Evolutionary conservation across 108 stramenopile species (phyloP), one percentile per base, ranked within the genome.

Genomic region (Aurantiochytrium sp.): DNA sequence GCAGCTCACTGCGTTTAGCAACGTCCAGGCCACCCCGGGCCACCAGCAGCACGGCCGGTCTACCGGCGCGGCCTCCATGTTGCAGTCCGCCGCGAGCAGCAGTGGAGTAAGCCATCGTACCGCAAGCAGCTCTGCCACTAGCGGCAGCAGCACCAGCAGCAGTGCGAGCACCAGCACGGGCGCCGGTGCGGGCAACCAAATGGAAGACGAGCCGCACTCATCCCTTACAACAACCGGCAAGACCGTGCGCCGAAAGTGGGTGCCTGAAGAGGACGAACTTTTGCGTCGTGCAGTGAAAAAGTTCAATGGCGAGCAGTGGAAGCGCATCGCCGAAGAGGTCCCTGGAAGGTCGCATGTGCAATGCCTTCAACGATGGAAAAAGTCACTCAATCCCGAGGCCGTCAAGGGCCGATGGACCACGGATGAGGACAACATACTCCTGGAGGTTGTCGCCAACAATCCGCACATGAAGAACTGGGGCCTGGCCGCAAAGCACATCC

Each of bases 321-420:
- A 52, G 27, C 19, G 17, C 4, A 52, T 85, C 1, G 85, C 85
- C 1, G 31, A n/a, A 3, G 32, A 34, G 85, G 85, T 85, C 24
- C 85, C 85, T 12, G 85, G 85, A 52, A 50, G 85, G 48, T 85
- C 85, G 1, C 48, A 85, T 24, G 91, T 91, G 4, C 93, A 93
- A 88, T 93, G 93, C 91, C 89, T 93, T 10, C 93, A 94, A 39
- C 88, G 93, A 6, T 93, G 93, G 93, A 87, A 92, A 22, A 93
- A 93, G 54, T 92, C 92, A 30, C 89, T 93, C 22, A 86, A 89
- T 19, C 93, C 93, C 32, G 93, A 91, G 2, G 87, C 93, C 37
- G 45, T 85, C 55, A 91, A 91, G 88, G 91, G 91, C 22, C 89
- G 87, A 19, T 85, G 85, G 85, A 85, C 85, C 48, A 27, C 52